A percentile compares a stretch with the other conserved stretches of the same genome.
These are phyloP conservation scores for Wickerhamomyces queroliae DNA, from an alignment of 805 yeast species.

Conservation along the genomic window DNA sequence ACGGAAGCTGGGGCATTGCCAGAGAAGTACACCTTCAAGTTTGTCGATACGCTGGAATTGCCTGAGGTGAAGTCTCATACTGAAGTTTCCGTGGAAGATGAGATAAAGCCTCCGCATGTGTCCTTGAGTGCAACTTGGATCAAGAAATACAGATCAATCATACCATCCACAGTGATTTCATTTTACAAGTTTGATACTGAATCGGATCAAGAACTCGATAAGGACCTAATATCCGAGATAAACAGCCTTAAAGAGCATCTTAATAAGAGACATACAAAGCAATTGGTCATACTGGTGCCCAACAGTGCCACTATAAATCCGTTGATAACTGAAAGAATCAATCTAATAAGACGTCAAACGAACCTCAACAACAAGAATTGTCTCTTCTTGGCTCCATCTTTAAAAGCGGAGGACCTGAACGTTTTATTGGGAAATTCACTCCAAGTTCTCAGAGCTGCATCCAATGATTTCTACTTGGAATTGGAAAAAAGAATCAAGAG, in stretches of 20 bases:
- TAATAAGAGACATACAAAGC: conserved; percentile 24
- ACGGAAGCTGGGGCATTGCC: conserved; percentile 16
- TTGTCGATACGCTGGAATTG: conserved; percentile 23
- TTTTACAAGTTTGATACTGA: conserved; percentile 33
- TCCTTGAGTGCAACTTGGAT: conserved; percentile 45
- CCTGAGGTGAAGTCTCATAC: conserved; percentile 12
- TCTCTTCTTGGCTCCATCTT: conserved; percentile 33
- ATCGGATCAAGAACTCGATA: conserved; percentile 20
- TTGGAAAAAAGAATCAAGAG: conserved; percentile 35
- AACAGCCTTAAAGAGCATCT: conserved; percentile 27
- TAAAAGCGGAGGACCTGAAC: conserved; percentile 32
- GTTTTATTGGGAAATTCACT: conserved; percentile 33
- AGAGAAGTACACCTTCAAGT: conserved; percentile 25
- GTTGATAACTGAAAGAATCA: conserved; percentile 30
- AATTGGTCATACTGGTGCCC: conserved; percentile 30
- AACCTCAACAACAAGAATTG: conserved; percentile 40
- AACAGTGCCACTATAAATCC: conserved; percentile 22
- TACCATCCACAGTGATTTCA: conserved; percentile 43
- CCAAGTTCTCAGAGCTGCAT: conserved; percentile 32
- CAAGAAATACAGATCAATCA: conserved; percentile 38
- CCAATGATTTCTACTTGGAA: conserved; percentile 37
- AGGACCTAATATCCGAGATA: conserved; percentile 32
- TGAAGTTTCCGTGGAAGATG: conserved; percentile 27
- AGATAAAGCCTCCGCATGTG: conserved; percentile 34
- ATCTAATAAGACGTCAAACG: conserved; percentile 32